Percentiles rank a stretch among this genome's conserved stretches.
Conservation (phyloP, 177 flowering plant genomes). For the Viscum album region DNA sequence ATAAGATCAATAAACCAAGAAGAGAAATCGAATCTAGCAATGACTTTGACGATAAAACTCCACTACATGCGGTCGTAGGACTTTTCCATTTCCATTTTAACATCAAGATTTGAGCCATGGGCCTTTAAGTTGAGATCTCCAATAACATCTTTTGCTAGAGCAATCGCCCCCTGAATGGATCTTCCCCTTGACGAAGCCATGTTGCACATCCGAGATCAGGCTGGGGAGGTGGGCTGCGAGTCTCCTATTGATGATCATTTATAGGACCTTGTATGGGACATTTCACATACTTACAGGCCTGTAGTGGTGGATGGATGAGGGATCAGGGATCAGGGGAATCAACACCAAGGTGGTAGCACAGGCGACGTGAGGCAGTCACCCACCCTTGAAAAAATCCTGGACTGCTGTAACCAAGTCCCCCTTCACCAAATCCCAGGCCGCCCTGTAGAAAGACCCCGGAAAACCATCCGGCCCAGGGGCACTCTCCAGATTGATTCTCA, state of each 20-base stretch:
- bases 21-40: neutral
- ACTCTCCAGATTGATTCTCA: no score
- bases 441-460: no score
- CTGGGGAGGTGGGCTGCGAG: neutral
- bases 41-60: neutral
- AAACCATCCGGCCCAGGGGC: no score
- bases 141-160: neutral
- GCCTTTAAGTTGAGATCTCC: neutral
- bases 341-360: neutral
- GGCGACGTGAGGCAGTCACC: neutral
- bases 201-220: neutral
- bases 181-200: neutral
- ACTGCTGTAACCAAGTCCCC: no score
- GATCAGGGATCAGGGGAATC: neutral
- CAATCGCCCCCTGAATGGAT: neutral
- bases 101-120: neutral
- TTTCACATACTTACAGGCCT: neutral
- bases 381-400: neutral
- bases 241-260: neutral
- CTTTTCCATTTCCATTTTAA: neutral
- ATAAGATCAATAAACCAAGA: neutral
- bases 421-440: no score
- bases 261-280: neutral
- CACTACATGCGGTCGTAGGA: neutral
- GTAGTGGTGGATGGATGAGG: neutral